Conservation (phyloP, 306 rosid genomes). For the Argentina anserina region DNA sequence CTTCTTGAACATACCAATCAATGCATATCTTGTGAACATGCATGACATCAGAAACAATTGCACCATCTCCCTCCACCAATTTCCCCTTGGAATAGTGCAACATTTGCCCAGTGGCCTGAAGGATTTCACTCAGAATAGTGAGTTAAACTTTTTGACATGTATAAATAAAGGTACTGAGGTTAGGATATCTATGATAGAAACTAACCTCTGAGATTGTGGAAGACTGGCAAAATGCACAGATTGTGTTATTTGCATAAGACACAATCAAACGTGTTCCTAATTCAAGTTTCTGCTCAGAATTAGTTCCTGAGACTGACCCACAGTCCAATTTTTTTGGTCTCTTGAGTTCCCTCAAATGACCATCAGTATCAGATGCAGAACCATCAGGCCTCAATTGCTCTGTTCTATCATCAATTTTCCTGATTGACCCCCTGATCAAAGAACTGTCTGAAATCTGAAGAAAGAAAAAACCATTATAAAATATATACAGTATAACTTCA, state of each 20-base stretch:
- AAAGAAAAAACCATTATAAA: not conserved
- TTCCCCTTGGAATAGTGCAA: slow-evolving; percentile 67
- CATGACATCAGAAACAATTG: slow-evolving; percentile 51
- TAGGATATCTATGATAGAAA: not conserved
- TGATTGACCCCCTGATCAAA: slow-evolving; percentile 35
- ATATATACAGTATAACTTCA: not conserved
- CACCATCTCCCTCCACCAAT: slow-evolving; percentile 51
- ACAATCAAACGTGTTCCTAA: slow-evolving; percentile 14
- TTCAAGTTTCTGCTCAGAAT: slow-evolving; percentile 16
- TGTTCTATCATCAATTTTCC: slow-evolving; percentile 29
- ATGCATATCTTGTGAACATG: slow-evolving; percentile 73
- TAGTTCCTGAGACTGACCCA: slow-evolving; percentile 10
- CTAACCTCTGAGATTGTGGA: slow-evolving; percentile 61
- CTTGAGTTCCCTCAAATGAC: slow-evolving; percentile 45
- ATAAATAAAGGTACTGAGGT: not conserved
- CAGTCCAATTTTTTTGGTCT: slow-evolving; percentile 42
- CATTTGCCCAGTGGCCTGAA: slow-evolving; percentile 74
- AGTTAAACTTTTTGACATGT: slow-evolving; percentile 1
- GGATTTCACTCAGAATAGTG: slow-evolving; percentile 2
- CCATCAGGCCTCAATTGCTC: slow-evolving; percentile 41
- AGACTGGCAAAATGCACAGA: slow-evolving; percentile 88
- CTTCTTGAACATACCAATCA: slow-evolving; percentile 53
- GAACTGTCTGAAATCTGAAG: slow-evolving; percentile 37
- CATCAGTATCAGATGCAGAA: slow-evolving; percentile 56
- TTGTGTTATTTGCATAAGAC: slow-evolving; percentile 20